These are phyloP conservation scores for Oemleria cerasiformis DNA, from an alignment of 306 rosid genomes.

Conservation along the genomic window DNA sequence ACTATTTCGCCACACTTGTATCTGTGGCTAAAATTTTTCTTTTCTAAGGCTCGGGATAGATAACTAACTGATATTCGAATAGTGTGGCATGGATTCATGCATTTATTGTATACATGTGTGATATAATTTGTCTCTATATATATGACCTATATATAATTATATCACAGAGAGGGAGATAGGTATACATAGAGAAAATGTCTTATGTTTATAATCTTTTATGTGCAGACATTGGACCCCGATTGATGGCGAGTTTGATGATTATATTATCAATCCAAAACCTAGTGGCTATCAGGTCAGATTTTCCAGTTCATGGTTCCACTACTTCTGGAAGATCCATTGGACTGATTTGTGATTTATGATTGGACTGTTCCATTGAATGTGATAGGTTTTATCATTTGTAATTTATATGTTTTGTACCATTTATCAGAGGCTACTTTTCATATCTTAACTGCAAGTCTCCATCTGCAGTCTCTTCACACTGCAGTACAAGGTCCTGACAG, in stretches of 20 bases:
- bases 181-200: conserved; percentile 5
- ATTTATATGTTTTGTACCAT: neutral
- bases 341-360: neutral
- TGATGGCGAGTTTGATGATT: conserved; percentile 97
- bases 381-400: neutral
- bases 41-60: neutral
- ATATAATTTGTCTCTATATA: no score
- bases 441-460: conserved; percentile 16
- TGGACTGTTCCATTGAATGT: neutral
- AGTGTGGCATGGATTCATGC: no score
- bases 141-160: neutral
- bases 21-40: neutral
- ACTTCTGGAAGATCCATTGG: neutral
- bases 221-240: conserved; percentile 88
- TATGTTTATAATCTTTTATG: conserved; percentile 4
- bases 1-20: conserved; percentile 1
- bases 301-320: conserved; percentile 10
- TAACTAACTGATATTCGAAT: neutral
- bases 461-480: conserved; percentile 88
- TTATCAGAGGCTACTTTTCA: conserved; percentile 17
- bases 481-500: conserved; percentile 90
- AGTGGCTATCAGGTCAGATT: conserved; percentile 94
- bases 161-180: no score
- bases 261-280: conserved; percentile 89
- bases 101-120: no score